Percentiles rank a stretch among this genome's conserved stretches.
Conservation (phyloP, 2,329 filamentous ascomycete genomes). For the Leptodontidium sp. region DNA sequence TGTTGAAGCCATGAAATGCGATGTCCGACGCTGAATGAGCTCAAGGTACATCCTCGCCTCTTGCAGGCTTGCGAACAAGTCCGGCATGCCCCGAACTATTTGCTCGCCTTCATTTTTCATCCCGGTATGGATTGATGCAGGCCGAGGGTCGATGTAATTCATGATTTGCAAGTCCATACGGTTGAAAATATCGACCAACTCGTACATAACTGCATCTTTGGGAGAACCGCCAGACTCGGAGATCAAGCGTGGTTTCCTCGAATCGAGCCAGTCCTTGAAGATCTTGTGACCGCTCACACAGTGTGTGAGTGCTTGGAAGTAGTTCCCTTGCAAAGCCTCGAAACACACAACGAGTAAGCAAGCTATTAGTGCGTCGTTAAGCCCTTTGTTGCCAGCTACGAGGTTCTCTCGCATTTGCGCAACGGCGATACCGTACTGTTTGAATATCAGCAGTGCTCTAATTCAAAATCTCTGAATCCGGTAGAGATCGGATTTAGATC, state of each 20-base stretch:
- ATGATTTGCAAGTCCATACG: constrained; percentile 31
- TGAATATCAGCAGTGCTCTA: not conserved
- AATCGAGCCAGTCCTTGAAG: constrained; percentile 39
- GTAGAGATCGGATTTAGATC: not conserved
- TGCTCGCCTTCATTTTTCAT: constrained; percentile 25
- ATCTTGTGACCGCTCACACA: constrained; percentile 18
- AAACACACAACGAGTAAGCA: constrained; percentile 32
- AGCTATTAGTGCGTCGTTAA: constrained; percentile 23
- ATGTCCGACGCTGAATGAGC: constrained; percentile 30
- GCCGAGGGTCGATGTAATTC: constrained; percentile 19
- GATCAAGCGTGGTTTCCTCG: not conserved
- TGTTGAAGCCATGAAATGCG: constrained; percentile 28
- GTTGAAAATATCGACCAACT: constrained; percentile 26
- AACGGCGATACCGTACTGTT: constrained; percentile 8
- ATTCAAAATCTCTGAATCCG: not conserved
- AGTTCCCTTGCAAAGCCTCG: constrained; percentile 28
- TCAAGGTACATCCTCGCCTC: constrained; percentile 32
- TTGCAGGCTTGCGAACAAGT: constrained; percentile 6
- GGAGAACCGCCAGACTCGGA: not conserved
- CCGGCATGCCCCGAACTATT: constrained; percentile 27
- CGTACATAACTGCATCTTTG: constrained; percentile 23
- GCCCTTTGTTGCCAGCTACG: constrained; percentile 8
- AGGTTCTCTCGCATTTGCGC: constrained; percentile 17
- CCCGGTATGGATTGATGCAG: constrained; percentile 18
- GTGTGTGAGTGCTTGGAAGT: constrained; percentile 26